Evolutionary conservation across 129 eudicot genomes (phyloP).

Genomic region (Scalesia atractyloides): DNA sequence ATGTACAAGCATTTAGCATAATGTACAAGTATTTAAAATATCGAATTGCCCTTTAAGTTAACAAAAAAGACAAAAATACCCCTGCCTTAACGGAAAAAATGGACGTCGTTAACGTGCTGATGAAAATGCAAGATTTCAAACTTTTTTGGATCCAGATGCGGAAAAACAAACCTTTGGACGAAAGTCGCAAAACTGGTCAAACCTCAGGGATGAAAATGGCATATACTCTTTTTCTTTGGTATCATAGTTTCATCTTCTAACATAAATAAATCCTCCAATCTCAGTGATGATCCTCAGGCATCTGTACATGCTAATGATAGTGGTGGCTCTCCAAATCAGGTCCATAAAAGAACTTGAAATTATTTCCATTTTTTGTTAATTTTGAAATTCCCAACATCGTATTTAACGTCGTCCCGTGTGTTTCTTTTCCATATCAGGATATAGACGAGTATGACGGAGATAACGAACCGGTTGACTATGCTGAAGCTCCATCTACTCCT

Average conservation of each 20-base stretch:
- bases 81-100: no score
- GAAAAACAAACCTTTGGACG: no score
- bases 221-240: not conserved
- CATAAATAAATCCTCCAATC: conserved; percentile 26
- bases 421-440: conserved; percentile 27
- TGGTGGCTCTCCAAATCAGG: conserved; percentile 35
- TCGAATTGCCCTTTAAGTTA: no score
- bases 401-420: not conserved
- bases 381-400: not conserved
- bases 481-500: conserved; percentile 93
- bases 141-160: no score
- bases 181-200: no score
- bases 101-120: no score
- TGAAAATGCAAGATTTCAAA: no score
- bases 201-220: no score
- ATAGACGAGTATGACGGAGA: conserved; percentile 44
- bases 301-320: conserved; percentile 47
- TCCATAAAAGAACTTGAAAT: conserved; percentile 8
- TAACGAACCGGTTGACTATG: conserved; percentile 60
- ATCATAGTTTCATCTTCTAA: conserved; percentile 23
- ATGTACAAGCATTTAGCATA: no score
- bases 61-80: no score
- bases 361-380: conserved; percentile 6
- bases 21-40: no score
- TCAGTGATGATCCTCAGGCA: conserved; percentile 69